Base-by-base conservation (phyloP, 139 green algal genomes). In the Chlorella sorokiniana region DNA sequence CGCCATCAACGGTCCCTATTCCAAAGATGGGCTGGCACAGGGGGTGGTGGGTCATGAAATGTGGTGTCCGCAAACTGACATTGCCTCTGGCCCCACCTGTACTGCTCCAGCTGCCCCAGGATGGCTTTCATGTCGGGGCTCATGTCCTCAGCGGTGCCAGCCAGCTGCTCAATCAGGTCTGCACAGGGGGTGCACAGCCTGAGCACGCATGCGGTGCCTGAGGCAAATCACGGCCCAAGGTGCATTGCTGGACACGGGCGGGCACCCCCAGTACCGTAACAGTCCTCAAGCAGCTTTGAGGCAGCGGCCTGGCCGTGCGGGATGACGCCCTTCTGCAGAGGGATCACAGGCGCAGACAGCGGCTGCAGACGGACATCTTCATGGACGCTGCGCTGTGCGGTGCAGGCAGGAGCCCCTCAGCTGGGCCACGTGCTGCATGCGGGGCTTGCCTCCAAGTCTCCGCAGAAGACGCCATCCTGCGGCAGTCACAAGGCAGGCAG, bases 381-480 rank as follows among this genome's bases (percentile, higher is more conserved):
- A n/a, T n/a, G n/a, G n/a, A n/a, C n/a, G n/a, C n/a, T n/a, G n/a
- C n/a, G n/a, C n/a, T n/a, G n/a, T n/a, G n/a, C n/a, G n/a, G n/a
- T n/a, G n/a, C n/a, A n/a, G n/a, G n/a, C n/a, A n/a, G n/a, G n/a
- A n/a, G n/a, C n/a, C n/a, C n/a, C n/a, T n/a, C n/a, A 25, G 48
- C 16, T 11, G 48, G 14, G 16, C 11, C 48, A 59, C 16, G 48
- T 59, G 48, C 48, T 59, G 48, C 48, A 25, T 59, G 11, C 48
- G 48, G 11, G 16, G 48, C 70, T 45, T 35, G 11, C 70, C 70
- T 78, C 70, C 51, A 67, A 35, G 52, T 68, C 51, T 22, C 72
- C 72, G 52, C 72, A 79, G 25, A 79, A 79, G 42, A 79, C 73
- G 25, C 73, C 73, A 23, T 79, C 54, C 71, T 62, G 42, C n/a